phyloP scores from a whole-genome alignment of 768 basidiomycete genomes.

The Suillus bovinus region DNA sequence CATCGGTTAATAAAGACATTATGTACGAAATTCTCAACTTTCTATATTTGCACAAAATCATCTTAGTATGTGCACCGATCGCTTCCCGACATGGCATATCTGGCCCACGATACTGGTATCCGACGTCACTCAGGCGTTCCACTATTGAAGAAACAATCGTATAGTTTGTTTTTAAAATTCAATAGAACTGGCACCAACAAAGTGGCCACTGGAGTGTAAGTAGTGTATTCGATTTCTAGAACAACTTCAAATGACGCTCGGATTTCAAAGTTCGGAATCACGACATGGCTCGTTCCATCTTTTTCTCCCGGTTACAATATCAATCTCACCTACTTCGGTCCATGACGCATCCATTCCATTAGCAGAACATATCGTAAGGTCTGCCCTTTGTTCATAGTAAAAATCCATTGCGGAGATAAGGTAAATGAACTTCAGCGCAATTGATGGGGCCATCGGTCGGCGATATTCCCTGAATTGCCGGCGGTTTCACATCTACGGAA shows the following conservation, averaged over 20 bases:
- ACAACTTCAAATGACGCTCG: not conserved
- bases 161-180: no score
- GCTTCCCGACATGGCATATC: not conserved
- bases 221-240: not conserved
- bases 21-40: constrained; percentile 9
- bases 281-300: constrained; percentile 4
- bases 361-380: constrained; percentile 17
- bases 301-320: constrained; percentile 9
- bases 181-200: no score
- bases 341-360: not conserved
- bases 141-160: no score
- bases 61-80: constrained; percentile 6
- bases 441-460: constrained; percentile 10
- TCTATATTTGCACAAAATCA: constrained; percentile 7
- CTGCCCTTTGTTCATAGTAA: constrained; percentile 16
- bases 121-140: constrained; percentile 10
- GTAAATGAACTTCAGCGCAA: constrained; percentile 14
- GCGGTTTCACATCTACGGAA: constrained; percentile 11
- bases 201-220: no score
- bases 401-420: constrained; percentile 27
- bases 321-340: constrained; percentile 12
- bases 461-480: constrained; percentile 11
- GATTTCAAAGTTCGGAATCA: not conserved
- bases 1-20: constrained; percentile 30
- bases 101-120: not conserved